Conservation (phyloP, 345 rosid genomes). For the Kandelia obovata region DNA sequence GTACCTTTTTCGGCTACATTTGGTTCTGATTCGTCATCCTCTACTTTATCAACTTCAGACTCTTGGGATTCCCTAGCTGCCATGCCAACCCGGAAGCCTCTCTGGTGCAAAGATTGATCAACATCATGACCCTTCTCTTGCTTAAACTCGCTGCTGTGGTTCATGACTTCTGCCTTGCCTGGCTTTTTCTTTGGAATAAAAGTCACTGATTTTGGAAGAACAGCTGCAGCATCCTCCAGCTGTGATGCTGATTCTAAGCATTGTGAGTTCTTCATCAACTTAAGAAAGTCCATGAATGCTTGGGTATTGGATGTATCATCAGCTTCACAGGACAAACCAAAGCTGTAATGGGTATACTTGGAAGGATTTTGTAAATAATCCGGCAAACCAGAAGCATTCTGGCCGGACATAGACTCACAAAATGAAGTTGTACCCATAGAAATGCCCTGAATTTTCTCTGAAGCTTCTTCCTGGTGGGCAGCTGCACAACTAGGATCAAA, state of each 20-base stretch:
- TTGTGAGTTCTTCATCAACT: conserved; percentile 33
- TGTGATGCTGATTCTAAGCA: conserved; percentile 26
- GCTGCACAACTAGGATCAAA: conserved; percentile 43
- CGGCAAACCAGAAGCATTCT: conserved; percentile 38
- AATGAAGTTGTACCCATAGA: conserved; percentile 27
- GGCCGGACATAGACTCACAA: conserved; percentile 10
- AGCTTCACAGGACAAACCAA: conserved; percentile 44
- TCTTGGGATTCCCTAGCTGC: conserved; percentile 40
- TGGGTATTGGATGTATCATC: conserved; percentile 63
- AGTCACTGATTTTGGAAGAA: conserved; percentile 46
- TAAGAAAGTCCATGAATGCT: conserved; percentile 62
- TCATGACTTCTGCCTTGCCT: conserved; percentile 17
- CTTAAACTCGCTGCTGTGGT: conserved; percentile 21
- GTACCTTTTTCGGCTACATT: conserved; percentile 2
- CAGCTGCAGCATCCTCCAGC: conserved; percentile 28
- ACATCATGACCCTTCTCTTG: conserved; percentile 17
- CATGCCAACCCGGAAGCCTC: conserved; percentile 37
- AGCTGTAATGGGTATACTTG: conserved; percentile 64
- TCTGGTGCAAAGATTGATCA: conserved; percentile 4
- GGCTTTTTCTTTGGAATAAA: conserved; percentile 61
- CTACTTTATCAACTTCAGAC: conserved; percentile 34
- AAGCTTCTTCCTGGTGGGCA: conserved; percentile 26
- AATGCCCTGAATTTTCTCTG: conserved; percentile 15
- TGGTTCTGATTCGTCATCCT: conserved; percentile 7
- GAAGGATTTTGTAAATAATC: conserved; percentile 78